Conservation (phyloP, 192 early-diverging fungal genomes). For the Coemansia javaensis region DNA sequence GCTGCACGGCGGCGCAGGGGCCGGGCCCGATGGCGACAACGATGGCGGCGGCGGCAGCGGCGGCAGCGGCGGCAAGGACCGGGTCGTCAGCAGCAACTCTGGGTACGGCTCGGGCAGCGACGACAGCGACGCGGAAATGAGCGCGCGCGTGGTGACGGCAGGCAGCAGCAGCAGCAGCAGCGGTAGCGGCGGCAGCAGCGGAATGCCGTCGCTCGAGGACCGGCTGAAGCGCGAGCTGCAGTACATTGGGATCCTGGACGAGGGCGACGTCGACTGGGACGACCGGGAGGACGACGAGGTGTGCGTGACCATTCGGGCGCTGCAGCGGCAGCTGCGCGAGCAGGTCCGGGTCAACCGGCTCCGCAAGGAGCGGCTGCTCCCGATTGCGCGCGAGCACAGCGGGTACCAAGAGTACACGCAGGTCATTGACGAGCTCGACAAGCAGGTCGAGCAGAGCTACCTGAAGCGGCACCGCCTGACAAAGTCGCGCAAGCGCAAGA, state of each 20-base stretch:
- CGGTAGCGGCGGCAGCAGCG: no score
- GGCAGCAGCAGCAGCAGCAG: no score
- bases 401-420: slow-evolving; percentile 84
- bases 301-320: slow-evolving; percentile 60
- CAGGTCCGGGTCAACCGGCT: slow-evolving; percentile 61
- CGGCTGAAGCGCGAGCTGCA: slow-evolving; percentile 75
- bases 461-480: slow-evolving; percentile 72
- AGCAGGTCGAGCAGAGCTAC: slow-evolving; percentile 84
- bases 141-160: slow-evolving; percentile 11
- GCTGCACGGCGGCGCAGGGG: slow-evolving; percentile 4
- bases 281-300: slow-evolving; percentile 71
- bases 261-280: slow-evolving; percentile 72
- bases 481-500: slow-evolving; percentile 71
- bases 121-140: slow-evolving; percentile 6
- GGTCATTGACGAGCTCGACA: slow-evolving; percentile 83
- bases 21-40: neutral
- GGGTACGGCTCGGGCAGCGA: slow-evolving; percentile 13
- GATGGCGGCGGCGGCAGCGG: neutral
- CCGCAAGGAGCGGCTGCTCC: slow-evolving; percentile 62
- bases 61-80: no score
- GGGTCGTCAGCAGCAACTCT: neutral
- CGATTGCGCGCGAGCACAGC: slow-evolving; percentile 66
- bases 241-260: slow-evolving; percentile 75
- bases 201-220: slow-evolving; percentile 71
- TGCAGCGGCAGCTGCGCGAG: slow-evolving; percentile 69